phyloP scores from a whole-genome alignment of 768 basidiomycete species.

The Fomitopsis serialis region DNA sequence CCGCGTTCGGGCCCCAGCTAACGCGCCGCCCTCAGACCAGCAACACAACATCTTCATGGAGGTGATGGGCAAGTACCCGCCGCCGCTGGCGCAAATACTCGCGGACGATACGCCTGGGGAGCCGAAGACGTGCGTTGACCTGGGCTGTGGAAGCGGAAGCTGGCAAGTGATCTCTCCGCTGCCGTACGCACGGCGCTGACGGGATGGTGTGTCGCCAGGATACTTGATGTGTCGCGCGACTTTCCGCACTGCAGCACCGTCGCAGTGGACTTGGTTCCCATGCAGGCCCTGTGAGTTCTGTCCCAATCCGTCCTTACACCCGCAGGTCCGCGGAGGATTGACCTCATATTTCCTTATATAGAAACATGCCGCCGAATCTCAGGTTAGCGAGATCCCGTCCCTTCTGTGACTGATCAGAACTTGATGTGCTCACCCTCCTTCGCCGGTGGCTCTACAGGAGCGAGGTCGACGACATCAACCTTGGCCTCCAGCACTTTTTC shows the following conservation, averaged over 20 bases:
- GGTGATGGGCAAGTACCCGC: conserved; percentile 64
- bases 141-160: conserved; percentile 76
- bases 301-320: conserved; percentile 4
- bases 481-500: conserved; percentile 78
- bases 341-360: conserved; percentile 19
- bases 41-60: conserved; percentile 64
- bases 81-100: conserved; percentile 52
- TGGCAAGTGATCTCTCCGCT: conserved; percentile 42
- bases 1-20: not conserved
- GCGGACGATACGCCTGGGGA: conserved; percentile 52
- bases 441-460: conserved; percentile 39
- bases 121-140: conserved; percentile 60
- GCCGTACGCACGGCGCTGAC: not conserved
- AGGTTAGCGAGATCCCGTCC: conserved; percentile 35
- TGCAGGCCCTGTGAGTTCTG: conserved; percentile 59
- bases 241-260: conserved; percentile 66
- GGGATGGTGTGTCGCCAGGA: conserved; percentile 40
- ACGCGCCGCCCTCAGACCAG: conserved; percentile 39
- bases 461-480: conserved; percentile 81
- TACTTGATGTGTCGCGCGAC: conserved; percentile 67
- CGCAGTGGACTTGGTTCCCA: conserved; percentile 76
- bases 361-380: conserved; percentile 65
- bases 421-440: not conserved
- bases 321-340: conserved; percentile 7
- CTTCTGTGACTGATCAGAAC: not conserved